Base-by-base conservation (phyloP, 768 basidiomycete species). In the Tremella mesenterica region DNA sequence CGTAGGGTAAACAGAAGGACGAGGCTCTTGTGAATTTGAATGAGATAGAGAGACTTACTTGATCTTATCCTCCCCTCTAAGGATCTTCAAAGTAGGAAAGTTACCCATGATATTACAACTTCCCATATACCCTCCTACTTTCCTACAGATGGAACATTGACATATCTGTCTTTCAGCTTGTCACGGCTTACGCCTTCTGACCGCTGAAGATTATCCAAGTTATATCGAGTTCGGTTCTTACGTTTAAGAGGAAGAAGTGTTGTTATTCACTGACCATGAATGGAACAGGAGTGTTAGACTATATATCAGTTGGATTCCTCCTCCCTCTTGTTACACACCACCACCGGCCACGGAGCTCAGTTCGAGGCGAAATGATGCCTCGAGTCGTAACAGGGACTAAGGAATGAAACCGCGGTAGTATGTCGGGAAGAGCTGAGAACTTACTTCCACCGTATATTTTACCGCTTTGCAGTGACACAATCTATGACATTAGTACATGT, bases 51-150 rank as follows among this genome's bases (percentile, higher is more conserved):
- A 9, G 14, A 58, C 67, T 23, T 45, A 69, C 72, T 69, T 70
- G 60, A 71, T 66, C 52, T 65, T 61, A 21, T 73, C 68, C 41
- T 70, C 60, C 2, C 72, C 72, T 26, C 63, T 56, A 2, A 59
- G 39, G 39, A 73, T 63, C 18, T 65, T 63, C 29, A 73, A 53
- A 1, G 66, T 65, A 12, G 66, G 53, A 31, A 54, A 65, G 44
- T 71, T 67, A 1, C 72, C 72, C 72, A 73, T 71, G 43, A 72
- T 69, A 43, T 72, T 72, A 27, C 65, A 55, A 31, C 63, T 66
- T n/a, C 72, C 72, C 72, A 73, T 73, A 48, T 71, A 73, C 18
- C 72, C 72, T 4, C 70, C 72, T 4, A 62, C 63, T 48, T 73
- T 73, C 1, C 72, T 60, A 44, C 72, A 73, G 55, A 73, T 71